Evolutionary conservation across 331 rosid species (phyloP).

Genomic region (Quercus lobata): DNA sequence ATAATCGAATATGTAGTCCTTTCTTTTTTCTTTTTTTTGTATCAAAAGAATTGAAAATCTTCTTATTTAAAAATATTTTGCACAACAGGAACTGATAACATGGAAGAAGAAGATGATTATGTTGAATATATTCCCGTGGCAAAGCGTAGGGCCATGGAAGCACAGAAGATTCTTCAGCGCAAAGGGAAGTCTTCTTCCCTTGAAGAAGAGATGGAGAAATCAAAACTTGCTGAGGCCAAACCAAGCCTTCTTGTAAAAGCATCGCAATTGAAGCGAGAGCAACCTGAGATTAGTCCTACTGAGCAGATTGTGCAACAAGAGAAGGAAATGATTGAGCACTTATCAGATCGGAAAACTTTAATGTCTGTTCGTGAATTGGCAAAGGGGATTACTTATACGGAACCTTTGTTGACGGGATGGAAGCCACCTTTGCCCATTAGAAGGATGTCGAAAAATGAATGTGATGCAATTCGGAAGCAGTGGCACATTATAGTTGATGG

Average conservation of each 20-base stretch:
- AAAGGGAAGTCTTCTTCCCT: slow-evolving; percentile 56
- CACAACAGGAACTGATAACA: slow-evolving; percentile 16
- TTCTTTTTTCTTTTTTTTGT: not conserved
- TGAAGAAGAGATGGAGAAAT: slow-evolving; percentile 65
- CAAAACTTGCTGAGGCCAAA: slow-evolving; percentile 54
- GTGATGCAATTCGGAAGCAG: slow-evolving; percentile 73
- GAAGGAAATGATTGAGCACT: slow-evolving; percentile 84
- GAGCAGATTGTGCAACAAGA: slow-evolving; percentile 82
- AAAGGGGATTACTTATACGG: slow-evolving; percentile 72
- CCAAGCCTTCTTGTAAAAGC: slow-evolving; percentile 82
- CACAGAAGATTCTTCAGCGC: slow-evolving; percentile 77
- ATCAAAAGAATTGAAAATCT: not conserved
- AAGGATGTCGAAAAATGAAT: slow-evolving; percentile 53
- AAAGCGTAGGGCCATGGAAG: slow-evolving; percentile 81
- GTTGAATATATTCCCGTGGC: slow-evolving; percentile 79
- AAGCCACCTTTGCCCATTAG: slow-evolving; percentile 77
- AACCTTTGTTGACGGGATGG: slow-evolving; percentile 88
- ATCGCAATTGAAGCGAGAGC: slow-evolving; percentile 77
- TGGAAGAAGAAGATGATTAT: slow-evolving; percentile 71
- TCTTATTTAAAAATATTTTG: not conserved
- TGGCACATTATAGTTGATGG: slow-evolving; percentile 94
- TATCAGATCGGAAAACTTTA: slow-evolving; percentile 74
- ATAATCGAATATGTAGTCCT: not conserved
- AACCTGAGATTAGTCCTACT: slow-evolving; percentile 71
- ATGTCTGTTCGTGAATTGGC: slow-evolving; percentile 93